Conservation (phyloP, 495 filamentous ascomycete species). For the Aspergillus cavernicola region DNA sequence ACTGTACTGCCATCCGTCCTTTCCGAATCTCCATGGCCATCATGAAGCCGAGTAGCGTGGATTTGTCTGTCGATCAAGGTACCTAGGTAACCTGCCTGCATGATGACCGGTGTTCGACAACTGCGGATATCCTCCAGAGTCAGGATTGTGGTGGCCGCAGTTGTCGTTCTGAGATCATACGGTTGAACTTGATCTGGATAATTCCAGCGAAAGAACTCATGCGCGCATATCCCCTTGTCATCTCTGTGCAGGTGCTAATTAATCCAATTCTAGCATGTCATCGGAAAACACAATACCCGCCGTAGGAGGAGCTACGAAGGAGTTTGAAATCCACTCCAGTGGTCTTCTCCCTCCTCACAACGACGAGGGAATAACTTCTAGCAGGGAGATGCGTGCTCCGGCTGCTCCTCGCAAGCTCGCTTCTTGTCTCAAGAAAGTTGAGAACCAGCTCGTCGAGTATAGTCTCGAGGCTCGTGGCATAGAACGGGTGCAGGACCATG, state of each 20-base stretch:
- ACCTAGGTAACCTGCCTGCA: slow-evolving; percentile 42
- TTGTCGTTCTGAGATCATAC: slow-evolving; percentile 55
- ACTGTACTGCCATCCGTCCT: slow-evolving; percentile 31
- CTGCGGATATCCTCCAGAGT: slow-evolving; percentile 2
- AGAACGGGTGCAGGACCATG: slow-evolving; percentile 60
- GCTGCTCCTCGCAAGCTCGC: slow-evolving; percentile 29
- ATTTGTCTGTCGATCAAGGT: slow-evolving; percentile 49
- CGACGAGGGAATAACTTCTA: slow-evolving; percentile 13
- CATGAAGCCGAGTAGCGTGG: slow-evolving; percentile 45
- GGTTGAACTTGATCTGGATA: slow-evolving; percentile 62
- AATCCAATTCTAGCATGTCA: slow-evolving; percentile 31
- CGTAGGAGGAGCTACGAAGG: slow-evolving; percentile 27
- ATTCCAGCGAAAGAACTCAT: slow-evolving; percentile 62
- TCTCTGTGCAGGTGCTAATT: slow-evolving; percentile 23
- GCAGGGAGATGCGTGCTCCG: slow-evolving; percentile 14
- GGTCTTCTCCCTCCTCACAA: slow-evolving; percentile 18
- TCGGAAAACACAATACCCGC: slow-evolving; percentile 28
- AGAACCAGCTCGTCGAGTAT: slow-evolving; percentile 46
- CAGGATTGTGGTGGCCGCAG: slow-evolving; percentile 5
- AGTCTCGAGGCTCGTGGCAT: slow-evolving; percentile 73
- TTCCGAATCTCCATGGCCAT: slow-evolving; percentile 23
- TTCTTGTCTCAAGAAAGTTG: slow-evolving; percentile 32
- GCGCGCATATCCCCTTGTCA: slow-evolving; percentile 30
- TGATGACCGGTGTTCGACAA: slow-evolving; percentile 50
- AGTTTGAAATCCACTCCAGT: slow-evolving; percentile 16